Percentiles rank a stretch among this genome's conserved stretches.
Evolutionary conservation across 2,329 filamentous ascomycete species (phyloP).

Genomic region (Sclerotiophoma versabilis): DNA sequence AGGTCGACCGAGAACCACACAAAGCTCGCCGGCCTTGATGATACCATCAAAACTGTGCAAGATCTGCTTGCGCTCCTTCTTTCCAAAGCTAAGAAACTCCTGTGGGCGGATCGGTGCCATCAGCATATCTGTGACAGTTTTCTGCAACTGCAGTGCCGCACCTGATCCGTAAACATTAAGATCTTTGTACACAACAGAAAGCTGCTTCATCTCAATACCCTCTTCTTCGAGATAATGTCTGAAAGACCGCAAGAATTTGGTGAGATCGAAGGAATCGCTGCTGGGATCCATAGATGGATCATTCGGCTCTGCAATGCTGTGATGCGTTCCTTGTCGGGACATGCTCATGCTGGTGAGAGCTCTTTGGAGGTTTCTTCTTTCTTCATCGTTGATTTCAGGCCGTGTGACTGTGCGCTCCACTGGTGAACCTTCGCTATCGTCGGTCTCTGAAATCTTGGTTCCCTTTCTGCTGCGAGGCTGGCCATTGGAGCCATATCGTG

Average conservation of each 20-base stretch:
- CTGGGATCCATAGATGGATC: slow-evolving; percentile 62
- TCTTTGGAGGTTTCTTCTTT: slow-evolving; percentile 35
- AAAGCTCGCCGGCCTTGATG: slow-evolving; percentile 58
- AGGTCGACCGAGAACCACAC: slow-evolving; percentile 57
- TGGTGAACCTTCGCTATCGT: slow-evolving; percentile 3
- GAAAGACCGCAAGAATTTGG: slow-evolving; percentile 60
- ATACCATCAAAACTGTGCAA: slow-evolving; percentile 62
- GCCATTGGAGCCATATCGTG: slow-evolving; percentile 21
- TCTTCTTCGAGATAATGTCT: slow-evolving; percentile 62
- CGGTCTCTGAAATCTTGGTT: slow-evolving; percentile 9
- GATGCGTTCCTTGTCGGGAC: slow-evolving; percentile 31
- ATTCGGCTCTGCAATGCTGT: slow-evolving; percentile 39
- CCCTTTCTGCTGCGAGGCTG: slow-evolving; percentile 13
- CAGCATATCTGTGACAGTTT: slow-evolving; percentile 68
- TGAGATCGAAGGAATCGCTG: slow-evolving; percentile 60
- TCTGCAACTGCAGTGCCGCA: slow-evolving; percentile 71
- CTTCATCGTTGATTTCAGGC: slow-evolving; percentile 34
- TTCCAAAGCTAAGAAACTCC: slow-evolving; percentile 60
- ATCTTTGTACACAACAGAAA: slow-evolving; percentile 70
- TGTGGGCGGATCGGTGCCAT: slow-evolving; percentile 64
- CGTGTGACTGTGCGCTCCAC: slow-evolving; percentile 27
- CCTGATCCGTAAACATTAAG: slow-evolving; percentile 73
- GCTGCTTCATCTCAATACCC: slow-evolving; percentile 60
- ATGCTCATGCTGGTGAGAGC: slow-evolving; percentile 30
- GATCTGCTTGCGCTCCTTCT: slow-evolving; percentile 62